Evolutionary conservation across 495 filamentous ascomycete genomes (phyloP).

Genomic region (Echria macrotheca): DNA sequence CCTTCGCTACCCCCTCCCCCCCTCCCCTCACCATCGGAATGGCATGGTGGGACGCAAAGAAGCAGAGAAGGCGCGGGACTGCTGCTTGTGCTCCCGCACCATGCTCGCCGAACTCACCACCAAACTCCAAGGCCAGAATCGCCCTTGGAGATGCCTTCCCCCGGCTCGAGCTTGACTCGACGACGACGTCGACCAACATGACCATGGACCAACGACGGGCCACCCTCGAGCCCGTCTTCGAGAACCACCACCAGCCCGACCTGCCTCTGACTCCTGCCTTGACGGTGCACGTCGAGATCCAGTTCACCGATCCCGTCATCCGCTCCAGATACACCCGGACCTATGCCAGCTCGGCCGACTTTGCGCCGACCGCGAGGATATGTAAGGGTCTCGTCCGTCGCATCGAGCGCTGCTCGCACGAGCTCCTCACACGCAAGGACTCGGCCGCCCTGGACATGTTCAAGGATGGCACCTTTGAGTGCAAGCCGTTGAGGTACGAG

Average conservation of each 20-base stretch:
- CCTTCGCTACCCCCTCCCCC: neutral
- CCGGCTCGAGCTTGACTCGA: conserved; percentile 15
- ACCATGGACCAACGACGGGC: conserved; percentile 23
- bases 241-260: conserved; percentile 16
- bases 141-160: conserved; percentile 23
- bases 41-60: conserved; percentile 28
- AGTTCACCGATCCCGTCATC: conserved; percentile 39
- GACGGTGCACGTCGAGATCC: conserved; percentile 37
- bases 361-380: conserved; percentile 35
- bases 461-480: conserved; percentile 27
- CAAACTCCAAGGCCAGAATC: conserved; percentile 11
- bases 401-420: conserved; percentile 42
- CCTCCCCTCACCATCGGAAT: conserved; percentile 9
- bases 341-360: conserved; percentile 36
- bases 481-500: conserved; percentile 40
- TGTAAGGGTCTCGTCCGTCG: conserved; percentile 40
- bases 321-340: conserved; percentile 32
- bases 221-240: conserved; percentile 21
- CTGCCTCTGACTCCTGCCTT: conserved; percentile 16
- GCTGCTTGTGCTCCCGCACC: neutral
- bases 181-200: conserved; percentile 4
- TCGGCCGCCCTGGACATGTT: conserved; percentile 36
- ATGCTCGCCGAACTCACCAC: neutral
- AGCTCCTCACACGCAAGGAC: conserved; percentile 44
- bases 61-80: conserved; percentile 13